Percentiles rank a stretch among this genome's conserved stretches.
These are phyloP conservation scores for Rhodamnia rubescens DNA, from an alignment of 345 rosid species.

Conservation along the genomic window DNA sequence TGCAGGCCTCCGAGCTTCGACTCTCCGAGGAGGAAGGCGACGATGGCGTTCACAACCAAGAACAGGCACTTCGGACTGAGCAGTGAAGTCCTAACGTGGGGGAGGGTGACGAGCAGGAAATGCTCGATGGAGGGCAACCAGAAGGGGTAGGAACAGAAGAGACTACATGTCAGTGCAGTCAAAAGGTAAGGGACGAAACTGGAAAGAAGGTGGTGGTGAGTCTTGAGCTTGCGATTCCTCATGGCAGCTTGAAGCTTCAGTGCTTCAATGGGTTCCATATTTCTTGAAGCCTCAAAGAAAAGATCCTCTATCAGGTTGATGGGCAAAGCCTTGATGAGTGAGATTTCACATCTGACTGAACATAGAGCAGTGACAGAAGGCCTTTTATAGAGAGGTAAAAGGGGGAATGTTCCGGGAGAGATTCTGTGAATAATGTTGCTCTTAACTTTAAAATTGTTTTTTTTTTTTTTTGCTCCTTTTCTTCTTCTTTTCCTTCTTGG, in stretches of 20 bases:
- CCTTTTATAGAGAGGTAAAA: conserved; percentile 4
- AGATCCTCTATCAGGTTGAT: background rate
- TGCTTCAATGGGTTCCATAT: background rate
- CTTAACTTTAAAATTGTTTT: background rate
- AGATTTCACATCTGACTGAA: conserved; percentile 3
- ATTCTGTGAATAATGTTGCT: background rate
- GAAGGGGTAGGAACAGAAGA: conserved; percentile 6
- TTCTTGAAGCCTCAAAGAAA: background rate
- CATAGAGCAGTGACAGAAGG: conserved; percentile 6
- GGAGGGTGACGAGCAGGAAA: conserved; percentile 10
- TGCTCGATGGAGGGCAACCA: conserved; percentile 17
- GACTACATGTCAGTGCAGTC: conserved; percentile 12
- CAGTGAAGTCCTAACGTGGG: conserved; percentile 10
- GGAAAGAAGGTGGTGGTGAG: background rate
- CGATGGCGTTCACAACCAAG: conserved; percentile 36
- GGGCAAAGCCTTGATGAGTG: background rate
- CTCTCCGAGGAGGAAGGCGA: conserved; percentile 40
- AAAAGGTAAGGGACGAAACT: conserved; percentile 10
- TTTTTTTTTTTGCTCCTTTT: background rate
- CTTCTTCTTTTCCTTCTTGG: background rate
- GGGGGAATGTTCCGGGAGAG: background rate
- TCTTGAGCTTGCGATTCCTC: conserved; percentile 12
- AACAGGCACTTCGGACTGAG: conserved; percentile 36
- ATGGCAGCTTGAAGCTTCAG: conserved; percentile 1
- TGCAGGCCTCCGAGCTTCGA: conserved; percentile 10